Percentiles rank a stretch among this genome's conserved stretches.
Evolutionary conservation across 2,329 filamentous ascomycete genomes (phyloP).

Genomic region (Daldinia eschscholtzii): DNA sequence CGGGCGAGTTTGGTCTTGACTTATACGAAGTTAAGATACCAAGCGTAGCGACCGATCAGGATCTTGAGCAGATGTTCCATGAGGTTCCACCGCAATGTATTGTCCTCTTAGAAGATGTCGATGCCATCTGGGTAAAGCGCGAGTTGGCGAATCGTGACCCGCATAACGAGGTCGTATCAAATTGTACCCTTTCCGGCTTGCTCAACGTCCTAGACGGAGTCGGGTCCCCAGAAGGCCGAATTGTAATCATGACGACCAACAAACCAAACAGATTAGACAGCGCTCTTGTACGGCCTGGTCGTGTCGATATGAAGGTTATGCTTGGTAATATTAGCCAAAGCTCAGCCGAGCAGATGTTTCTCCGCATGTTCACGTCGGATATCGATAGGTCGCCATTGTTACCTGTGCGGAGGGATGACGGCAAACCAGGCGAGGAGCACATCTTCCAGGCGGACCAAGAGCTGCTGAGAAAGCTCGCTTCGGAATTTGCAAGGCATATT

Average conservation of each 20-base stretch:
- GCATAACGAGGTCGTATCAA: constrained; percentile 45
- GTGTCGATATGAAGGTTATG: constrained; percentile 70
- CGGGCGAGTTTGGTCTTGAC: constrained; percentile 65
- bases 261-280: constrained; percentile 69
- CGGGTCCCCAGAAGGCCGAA: constrained; percentile 72
- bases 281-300: constrained; percentile 70
- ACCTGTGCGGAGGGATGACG: constrained; percentile 8
- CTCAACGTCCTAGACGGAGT: constrained; percentile 75
- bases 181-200: constrained; percentile 70
- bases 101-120: constrained; percentile 69
- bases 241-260: constrained; percentile 77
- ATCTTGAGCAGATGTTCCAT: constrained; percentile 63
- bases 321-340: constrained; percentile 54
- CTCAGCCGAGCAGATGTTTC: constrained; percentile 54
- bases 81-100: constrained; percentile 66
- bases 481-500: constrained; percentile 50
- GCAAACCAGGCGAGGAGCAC: constrained; percentile 2
- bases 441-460: constrained; percentile 14
- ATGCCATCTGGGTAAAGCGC: constrained; percentile 60
- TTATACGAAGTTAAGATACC: constrained; percentile 65
- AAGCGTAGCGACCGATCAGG: constrained; percentile 59
- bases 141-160: constrained; percentile 50
- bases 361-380: constrained; percentile 54
- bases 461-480: constrained; percentile 45
- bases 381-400: constrained; percentile 15